Evolutionary conservation across 306 rosid genomes (phyloP), one percentile per base, ranked within the genome.

Genomic region (Cucurbita moschata): DNA sequence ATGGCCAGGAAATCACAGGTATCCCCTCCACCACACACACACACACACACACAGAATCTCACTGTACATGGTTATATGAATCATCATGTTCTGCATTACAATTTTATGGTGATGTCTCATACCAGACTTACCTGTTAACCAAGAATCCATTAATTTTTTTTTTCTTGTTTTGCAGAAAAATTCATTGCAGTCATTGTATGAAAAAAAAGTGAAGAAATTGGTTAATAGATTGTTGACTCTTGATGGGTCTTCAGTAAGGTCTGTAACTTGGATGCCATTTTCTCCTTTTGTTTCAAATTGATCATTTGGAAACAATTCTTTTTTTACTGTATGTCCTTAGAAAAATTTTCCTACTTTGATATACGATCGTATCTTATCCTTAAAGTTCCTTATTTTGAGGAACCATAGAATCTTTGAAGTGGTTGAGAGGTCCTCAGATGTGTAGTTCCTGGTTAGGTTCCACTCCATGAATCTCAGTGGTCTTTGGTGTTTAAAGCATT

Each of bases 201-300:
- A 91, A 76, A 73, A 79, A 61, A 89, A 94, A 84, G 87, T 86
- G 88, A 89, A 86, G 88, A 75, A 77, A 76, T 75, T 89, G 82
- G 90, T 84, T 86, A 79, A 84, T 80, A 89, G 87, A 75, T 85
- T 91, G 76, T 82, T 87, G 88, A 76, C 82, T 71, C 86, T 87
- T 75, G 86, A 86, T 47, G 89, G 90, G 71, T 81, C 78, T 80
- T 65, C 84, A 8, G 95, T 79, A 79, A 91, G 81, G 99, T 94
- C 75, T 73, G 92, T 87, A 49, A 63, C 74, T 42, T 26, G 14
- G 46, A 51, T 64, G 16, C 5, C 23, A 6, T 75, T 6, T 40
- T 6, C 59, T 16, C 68, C 15, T 40, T 16, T 8, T 21, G 37
- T 5, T 67, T 30, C 46, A 39, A 19, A 67, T 2, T 47, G 56